Percentiles rank a stretch among this genome's conserved stretches.
These are phyloP conservation scores for Aspergillus brasiliensis DNA, from an alignment of 2,329 filamentous ascomycete genomes.

Conservation along the genomic window DNA sequence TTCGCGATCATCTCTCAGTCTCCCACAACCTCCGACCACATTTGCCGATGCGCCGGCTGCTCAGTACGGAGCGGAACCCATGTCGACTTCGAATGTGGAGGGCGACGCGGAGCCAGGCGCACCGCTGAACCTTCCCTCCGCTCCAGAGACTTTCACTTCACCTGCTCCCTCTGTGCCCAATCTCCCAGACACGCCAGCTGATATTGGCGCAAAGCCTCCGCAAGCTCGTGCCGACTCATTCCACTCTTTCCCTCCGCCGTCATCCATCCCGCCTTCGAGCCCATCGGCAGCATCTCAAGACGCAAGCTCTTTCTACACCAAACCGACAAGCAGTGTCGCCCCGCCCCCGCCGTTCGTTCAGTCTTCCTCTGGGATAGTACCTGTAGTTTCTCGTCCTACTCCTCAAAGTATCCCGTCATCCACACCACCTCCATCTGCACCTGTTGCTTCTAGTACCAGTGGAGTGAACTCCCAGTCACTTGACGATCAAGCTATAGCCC, in stretches of 20 bases:
- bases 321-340: constrained; percentile 12
- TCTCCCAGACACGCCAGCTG: constrained; percentile 36
- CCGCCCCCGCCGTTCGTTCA: constrained; percentile 28
- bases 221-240: constrained; percentile 33
- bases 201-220: constrained; percentile 18
- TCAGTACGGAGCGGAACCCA: constrained; percentile 28
- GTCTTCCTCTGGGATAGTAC: constrained; percentile 28
- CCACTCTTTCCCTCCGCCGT: constrained; percentile 46
- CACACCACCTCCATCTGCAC: constrained; percentile 22
- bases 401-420: constrained; percentile 24
- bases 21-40: constrained; percentile 30
- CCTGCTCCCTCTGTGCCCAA: constrained; percentile 27
- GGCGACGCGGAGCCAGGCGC: constrained; percentile 34
- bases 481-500: constrained; percentile 72
- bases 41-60: constrained; percentile 28
- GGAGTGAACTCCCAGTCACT: constrained; percentile 35
- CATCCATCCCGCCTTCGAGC: constrained; percentile 30
- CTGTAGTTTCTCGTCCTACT: constrained; percentile 22
- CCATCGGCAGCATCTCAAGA: constrained; percentile 22
- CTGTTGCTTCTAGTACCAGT: constrained; percentile 17
- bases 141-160: constrained; percentile 39
- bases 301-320: constrained; percentile 27
- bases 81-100: constrained; percentile 34
- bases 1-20: constrained; percentile 46
- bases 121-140: constrained; percentile 41